A percentile compares a stretch with the other conserved stretches of the same genome.
Conservation (phyloP, 1,284 basidiomycete species). For the Fomitiporia mediterranea region DNA sequence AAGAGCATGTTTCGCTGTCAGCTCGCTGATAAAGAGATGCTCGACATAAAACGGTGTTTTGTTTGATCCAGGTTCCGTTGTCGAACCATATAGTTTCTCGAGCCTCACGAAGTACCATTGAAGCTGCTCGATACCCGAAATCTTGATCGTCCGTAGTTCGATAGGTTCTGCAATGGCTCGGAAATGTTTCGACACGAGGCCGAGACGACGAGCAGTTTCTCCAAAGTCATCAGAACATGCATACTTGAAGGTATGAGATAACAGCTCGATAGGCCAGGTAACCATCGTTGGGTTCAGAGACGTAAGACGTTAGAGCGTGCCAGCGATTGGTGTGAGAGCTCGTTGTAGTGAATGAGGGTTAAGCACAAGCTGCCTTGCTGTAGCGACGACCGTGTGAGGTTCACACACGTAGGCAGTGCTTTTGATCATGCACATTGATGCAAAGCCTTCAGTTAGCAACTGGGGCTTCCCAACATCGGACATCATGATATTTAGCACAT, state of each 20-base stretch:
- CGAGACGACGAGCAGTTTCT: not conserved
- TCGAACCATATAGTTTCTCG: not conserved
- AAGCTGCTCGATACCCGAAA: not conserved
- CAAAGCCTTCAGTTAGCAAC: too few relatives aligned
- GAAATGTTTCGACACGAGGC: slow-evolving; percentile 5
- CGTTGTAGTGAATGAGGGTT: too few relatives aligned
- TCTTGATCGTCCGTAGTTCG: not conserved
- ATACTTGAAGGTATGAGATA: not conserved
- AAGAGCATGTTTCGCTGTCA: not conserved
- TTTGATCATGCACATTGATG: too few relatives aligned
- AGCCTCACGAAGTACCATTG: not conserved
- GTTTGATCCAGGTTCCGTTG: too few relatives aligned
- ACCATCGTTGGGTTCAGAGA: too few relatives aligned
- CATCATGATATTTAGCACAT: too few relatives aligned
- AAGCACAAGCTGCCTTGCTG: too few relatives aligned
- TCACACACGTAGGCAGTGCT: too few relatives aligned
- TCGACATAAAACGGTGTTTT: not conserved
- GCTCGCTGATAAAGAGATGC: not conserved
- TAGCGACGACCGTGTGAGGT: too few relatives aligned
- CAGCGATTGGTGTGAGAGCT: too few relatives aligned
- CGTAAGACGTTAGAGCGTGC: too few relatives aligned
- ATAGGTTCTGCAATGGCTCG: slow-evolving; percentile 5
- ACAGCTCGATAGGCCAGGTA: not conserved
- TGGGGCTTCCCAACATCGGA: too few relatives aligned
- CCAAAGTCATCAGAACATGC: slow-evolving; percentile 5